phyloP scores from a whole-genome alignment of 345 rosid species.

The Gossypium longicalyx region DNA sequence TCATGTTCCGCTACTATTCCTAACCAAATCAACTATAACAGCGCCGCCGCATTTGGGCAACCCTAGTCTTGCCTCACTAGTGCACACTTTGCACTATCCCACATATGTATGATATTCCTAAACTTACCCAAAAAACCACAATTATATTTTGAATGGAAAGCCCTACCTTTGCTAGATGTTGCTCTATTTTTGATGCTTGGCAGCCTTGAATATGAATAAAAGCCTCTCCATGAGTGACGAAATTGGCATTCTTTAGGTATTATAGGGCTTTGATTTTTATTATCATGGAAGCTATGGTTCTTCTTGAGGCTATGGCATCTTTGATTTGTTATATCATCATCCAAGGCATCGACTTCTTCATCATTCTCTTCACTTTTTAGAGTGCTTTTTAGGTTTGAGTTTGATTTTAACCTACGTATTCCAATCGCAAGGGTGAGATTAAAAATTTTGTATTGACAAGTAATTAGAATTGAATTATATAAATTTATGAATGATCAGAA shows the following conservation, averaged over 20 bases:
- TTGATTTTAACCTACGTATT: constrained; percentile 28
- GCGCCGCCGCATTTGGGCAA: background rate
- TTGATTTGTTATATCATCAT: constrained; percentile 30
- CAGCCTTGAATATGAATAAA: constrained; percentile 39
- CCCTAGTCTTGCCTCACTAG: constrained; percentile 21
- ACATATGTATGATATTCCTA: constrained; percentile 39
- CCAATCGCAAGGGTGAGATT: background rate
- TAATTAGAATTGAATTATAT: too few relatives aligned
- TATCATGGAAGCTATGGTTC: background rate
- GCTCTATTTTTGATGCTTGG: constrained; percentile 22
- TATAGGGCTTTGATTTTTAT: constrained; percentile 8
- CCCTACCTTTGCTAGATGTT: constrained; percentile 14
- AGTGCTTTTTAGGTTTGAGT: background rate
- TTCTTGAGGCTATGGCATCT: background rate
- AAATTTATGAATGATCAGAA: too few relatives aligned
- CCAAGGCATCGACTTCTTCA: constrained; percentile 16
- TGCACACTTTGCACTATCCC: constrained; percentile 24
- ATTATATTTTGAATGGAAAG: constrained; percentile 23
- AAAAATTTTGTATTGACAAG: too few relatives aligned
- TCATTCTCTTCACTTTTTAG: constrained; percentile 15
- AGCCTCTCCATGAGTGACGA: constrained; percentile 30
- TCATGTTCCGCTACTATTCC: background rate
- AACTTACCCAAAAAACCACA: constrained; percentile 29
- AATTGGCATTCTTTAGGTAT: constrained; percentile 7
- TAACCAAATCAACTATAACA: background rate